phyloP scores from a whole-genome alignment of 768 basidiomycete species.

The Porphyrellus cyaneotinctus region DNA sequence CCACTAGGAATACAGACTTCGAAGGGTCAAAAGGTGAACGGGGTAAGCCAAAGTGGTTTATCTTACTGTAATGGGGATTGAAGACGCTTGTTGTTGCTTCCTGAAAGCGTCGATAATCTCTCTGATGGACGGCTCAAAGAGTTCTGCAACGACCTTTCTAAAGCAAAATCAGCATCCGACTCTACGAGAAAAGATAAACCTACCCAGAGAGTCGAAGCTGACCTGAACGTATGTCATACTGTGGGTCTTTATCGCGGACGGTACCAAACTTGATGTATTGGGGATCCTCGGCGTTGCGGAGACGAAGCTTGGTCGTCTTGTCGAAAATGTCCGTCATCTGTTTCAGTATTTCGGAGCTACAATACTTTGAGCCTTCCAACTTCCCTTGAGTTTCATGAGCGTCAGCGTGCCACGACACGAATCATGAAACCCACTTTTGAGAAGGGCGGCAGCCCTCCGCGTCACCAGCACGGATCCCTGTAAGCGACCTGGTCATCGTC shows the following conservation, averaged over 20 bases:
- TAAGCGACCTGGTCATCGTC: slow-evolving; percentile 31
- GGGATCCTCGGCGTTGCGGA: slow-evolving; percentile 36
- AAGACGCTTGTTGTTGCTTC: slow-evolving; percentile 29
- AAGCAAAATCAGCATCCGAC: background rate
- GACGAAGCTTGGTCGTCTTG: slow-evolving; percentile 40
- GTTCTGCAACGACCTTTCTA: slow-evolving; percentile 37
- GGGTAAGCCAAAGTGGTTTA: background rate
- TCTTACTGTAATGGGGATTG: slow-evolving; percentile 33
- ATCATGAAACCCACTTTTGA: slow-evolving; percentile 20
- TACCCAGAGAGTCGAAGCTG: slow-evolving; percentile 39
- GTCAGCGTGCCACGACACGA: background rate
- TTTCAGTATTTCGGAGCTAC: slow-evolving; percentile 31
- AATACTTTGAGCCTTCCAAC: slow-evolving; percentile 31
- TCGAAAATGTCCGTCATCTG: slow-evolving; percentile 39
- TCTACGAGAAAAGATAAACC: background rate
- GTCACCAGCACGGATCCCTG: slow-evolving; percentile 41
- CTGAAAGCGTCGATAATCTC: slow-evolving; percentile 35
- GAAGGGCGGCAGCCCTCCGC: slow-evolving; percentile 29
- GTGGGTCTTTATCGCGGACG: slow-evolving; percentile 35
- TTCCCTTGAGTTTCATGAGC: slow-evolving; percentile 19
- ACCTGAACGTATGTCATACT: slow-evolving; percentile 37
- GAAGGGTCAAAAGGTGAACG: background rate
- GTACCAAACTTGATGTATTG: slow-evolving; percentile 42
- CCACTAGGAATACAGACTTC: slow-evolving; percentile 46
- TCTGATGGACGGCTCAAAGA: slow-evolving; percentile 44